A percentile compares a stretch with the other conserved stretches of the same genome.
Conservation (phyloP, 2,329 filamentous ascomycete genomes). For the Claviceps pazoutovae region DNA sequence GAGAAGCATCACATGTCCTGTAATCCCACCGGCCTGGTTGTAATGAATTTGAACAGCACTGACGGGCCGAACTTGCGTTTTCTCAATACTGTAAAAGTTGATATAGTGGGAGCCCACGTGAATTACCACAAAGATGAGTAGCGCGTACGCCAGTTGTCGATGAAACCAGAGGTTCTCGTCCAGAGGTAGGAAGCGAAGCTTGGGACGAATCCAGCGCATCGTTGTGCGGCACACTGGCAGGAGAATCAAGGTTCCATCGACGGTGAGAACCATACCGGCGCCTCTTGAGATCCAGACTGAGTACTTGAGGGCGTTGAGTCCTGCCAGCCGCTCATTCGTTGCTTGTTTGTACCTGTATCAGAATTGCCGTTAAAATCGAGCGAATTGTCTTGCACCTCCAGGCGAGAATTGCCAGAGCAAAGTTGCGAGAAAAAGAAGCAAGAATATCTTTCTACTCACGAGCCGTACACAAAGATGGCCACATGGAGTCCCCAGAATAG, state of each 20-base stretch:
- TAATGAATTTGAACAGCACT: conserved; percentile 87
- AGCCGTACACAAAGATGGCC: conserved; percentile 70
- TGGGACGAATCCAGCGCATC: conserved; percentile 71
- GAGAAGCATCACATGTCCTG: conserved; percentile 94
- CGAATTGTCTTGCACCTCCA: no score
- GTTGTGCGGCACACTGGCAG: conserved; percentile 91
- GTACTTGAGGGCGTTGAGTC: conserved; percentile 66
- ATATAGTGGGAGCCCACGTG: conserved; percentile 81
- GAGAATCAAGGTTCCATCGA: conserved; percentile 78
- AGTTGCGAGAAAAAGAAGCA: no score
- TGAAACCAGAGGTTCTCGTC: conserved; percentile 98
- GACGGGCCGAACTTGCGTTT: conserved; percentile 63
- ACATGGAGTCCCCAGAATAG: conserved; percentile 71
- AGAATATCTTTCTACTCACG: conserved; percentile 39
- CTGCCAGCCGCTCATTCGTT: conserved; percentile 51
- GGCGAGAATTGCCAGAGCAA: no score
- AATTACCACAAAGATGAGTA: conserved; percentile 67
- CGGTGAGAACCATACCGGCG: conserved; percentile 69
- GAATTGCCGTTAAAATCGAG: background rate
- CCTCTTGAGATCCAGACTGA: conserved; percentile 96
- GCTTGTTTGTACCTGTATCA: conserved; percentile 61
- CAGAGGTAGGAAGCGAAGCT: conserved; percentile 76
- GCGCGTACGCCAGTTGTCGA: conserved; percentile 78
- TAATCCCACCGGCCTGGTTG: conserved; percentile 75
- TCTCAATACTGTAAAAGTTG: conserved; percentile 96